Evolutionary conservation across 305 asterid species (phyloP).

Genomic region (Ruellia speciosa): DNA sequence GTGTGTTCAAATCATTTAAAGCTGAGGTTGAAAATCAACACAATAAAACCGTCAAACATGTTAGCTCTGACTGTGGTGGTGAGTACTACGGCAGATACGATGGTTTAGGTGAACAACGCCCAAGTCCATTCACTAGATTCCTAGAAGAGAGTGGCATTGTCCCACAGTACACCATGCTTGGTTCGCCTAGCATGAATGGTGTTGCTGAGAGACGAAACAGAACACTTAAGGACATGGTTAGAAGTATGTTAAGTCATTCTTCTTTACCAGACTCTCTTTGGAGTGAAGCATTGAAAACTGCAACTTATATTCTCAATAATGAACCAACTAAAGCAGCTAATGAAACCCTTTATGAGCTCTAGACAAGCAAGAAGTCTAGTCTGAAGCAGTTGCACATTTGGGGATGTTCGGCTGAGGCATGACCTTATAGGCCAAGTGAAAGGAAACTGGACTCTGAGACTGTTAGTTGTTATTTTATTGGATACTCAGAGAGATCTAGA

Average conservation of each 20-base stretch:
- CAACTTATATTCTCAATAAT: background rate
- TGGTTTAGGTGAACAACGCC: too few relatives aligned
- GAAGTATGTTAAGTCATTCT: constrained; percentile 11
- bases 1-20: background rate
- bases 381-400: background rate
- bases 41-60: too few relatives aligned
- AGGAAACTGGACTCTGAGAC: constrained; percentile 4
- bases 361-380: background rate
- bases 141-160: constrained; percentile 10
- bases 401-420: constrained; percentile 13
- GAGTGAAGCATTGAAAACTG: background rate
- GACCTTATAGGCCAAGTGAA: constrained; percentile 12
- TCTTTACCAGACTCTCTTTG: background rate
- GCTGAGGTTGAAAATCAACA: background rate
- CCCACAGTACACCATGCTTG: constrained; percentile 14
- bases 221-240: constrained; percentile 8
- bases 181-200: constrained; percentile 1
- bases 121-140: background rate
- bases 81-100: background rate
- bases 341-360: constrained; percentile 6
- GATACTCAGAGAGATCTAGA: background rate
- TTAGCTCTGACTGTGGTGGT: background rate
- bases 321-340: constrained; percentile 1
- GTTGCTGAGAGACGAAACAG: constrained; percentile 6
- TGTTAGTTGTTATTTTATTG: background rate